Percentiles rank a stretch among this genome's conserved stretches.
Conservation (phyloP, 306 rosid species). For the Trifolium subterraneum region DNA sequence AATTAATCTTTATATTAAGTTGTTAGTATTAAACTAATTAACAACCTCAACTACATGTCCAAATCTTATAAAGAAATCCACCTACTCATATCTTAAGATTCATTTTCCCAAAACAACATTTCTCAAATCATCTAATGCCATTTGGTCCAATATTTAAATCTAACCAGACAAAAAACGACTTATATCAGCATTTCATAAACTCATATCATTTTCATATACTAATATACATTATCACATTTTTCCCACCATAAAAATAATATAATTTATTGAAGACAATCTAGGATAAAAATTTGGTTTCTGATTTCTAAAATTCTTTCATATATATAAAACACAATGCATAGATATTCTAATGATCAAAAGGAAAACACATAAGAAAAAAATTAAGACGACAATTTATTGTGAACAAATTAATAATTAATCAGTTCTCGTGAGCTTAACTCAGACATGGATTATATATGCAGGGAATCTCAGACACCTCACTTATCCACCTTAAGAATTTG, state of each 20-base stretch:
- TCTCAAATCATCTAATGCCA: conserved; percentile 22
- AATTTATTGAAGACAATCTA: background rate
- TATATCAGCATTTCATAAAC: background rate
- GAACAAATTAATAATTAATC: too few species aligned
- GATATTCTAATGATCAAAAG: too few species aligned
- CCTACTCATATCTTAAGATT: conserved; percentile 38
- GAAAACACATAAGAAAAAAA: too few species aligned
- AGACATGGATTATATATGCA: too few species aligned
- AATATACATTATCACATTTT: background rate
- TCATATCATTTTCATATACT: background rate
- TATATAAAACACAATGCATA: background rate
- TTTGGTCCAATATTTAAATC: conserved; percentile 37
- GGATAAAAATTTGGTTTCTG: background rate
- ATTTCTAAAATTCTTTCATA: background rate
- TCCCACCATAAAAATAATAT: background rate
- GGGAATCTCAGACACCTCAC: too few species aligned
- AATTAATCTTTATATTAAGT: conserved; percentile 1
- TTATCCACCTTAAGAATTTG: too few species aligned
- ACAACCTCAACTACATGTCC: conserved; percentile 2
- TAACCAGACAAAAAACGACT: background rate
- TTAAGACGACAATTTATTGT: too few species aligned
- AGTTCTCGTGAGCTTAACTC: too few species aligned
- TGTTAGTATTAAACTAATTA: background rate
- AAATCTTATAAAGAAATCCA: background rate
- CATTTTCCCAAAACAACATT: conserved; percentile 33